Percentiles rank a stretch among this genome's conserved stretches.
Conservation (phyloP, 306 rosid genomes). For the Prunus kanzakura region DNA sequence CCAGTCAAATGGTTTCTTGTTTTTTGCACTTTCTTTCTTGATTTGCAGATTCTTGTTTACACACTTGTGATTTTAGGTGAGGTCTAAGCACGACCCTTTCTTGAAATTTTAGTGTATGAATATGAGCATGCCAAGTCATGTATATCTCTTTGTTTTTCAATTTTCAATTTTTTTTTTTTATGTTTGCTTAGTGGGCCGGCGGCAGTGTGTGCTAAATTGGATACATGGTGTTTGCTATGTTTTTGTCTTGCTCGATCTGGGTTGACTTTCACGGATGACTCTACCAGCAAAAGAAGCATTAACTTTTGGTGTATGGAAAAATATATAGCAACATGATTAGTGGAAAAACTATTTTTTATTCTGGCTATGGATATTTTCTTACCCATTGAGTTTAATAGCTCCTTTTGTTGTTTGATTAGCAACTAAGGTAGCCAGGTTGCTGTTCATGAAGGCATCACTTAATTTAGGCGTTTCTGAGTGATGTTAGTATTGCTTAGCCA, state of each 20-base stretch:
- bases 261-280: background rate
- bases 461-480: background rate
- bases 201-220: background rate
- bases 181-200: background rate
- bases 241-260: background rate
- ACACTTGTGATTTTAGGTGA: background rate
- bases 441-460: constrained; percentile 1
- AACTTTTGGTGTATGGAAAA: background rate
- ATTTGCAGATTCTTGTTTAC: background rate
- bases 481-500: background rate
- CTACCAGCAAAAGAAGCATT: background rate
- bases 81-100: background rate
- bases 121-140: background rate
- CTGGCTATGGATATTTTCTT: background rate
- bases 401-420: background rate
- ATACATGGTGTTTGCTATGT: background rate
- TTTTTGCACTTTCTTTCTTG: background rate
- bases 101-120: background rate
- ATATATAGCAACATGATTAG: background rate
- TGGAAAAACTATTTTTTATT: background rate
- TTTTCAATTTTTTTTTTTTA: background rate
- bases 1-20: background rate
- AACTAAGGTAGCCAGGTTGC: background rate
- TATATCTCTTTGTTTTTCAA: background rate
- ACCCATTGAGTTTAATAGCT: background rate